Evolutionary conservation across 805 yeast species (phyloP).

Genomic region (Myxozyma geophila): DNA sequence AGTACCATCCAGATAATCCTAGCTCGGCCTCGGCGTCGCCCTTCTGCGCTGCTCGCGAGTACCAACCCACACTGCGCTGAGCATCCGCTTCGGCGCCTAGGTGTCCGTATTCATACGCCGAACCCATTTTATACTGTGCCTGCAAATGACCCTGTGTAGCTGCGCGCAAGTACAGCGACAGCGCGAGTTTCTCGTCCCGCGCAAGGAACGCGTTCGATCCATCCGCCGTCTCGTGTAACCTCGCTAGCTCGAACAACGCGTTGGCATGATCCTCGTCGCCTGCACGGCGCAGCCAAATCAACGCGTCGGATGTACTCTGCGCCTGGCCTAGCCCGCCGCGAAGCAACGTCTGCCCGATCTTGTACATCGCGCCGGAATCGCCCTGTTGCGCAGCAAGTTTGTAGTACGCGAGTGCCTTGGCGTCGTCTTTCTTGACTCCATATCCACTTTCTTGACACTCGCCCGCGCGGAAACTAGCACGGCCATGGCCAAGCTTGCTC

Average conservation of each 20-base stretch:
- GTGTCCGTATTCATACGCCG: conserved; percentile 73
- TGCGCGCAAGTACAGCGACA: conserved; percentile 60
- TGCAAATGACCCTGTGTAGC: conserved; percentile 65
- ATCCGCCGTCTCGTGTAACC: conserved; percentile 52
- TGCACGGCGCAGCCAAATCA: conserved; percentile 60
- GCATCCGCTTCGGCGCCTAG: conserved; percentile 58
- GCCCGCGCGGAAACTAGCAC: conserved; percentile 70
- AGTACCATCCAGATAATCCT: conserved; percentile 78
- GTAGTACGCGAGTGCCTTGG: conserved; percentile 60
- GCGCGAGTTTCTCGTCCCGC: conserved; percentile 48
- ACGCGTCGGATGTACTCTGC: conserved; percentile 51
- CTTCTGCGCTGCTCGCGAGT: conserved; percentile 65
- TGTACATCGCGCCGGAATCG: conserved; percentile 71
- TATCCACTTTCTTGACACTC: conserved; percentile 72
- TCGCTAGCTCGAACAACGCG: conserved; percentile 62
- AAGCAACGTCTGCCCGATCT: conserved; percentile 67
- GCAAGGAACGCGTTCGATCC: conserved; percentile 40
- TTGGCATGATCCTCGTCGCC: conserved; percentile 56
- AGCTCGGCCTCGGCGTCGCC: conserved; percentile 69
- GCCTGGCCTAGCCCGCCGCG: conserved; percentile 53
- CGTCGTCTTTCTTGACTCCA: conserved; percentile 53
- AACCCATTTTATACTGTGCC: conserved; percentile 72
- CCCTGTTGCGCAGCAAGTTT: conserved; percentile 65
- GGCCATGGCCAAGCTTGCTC: conserved; percentile 60
- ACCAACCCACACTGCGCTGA: conserved; percentile 71